These are phyloP conservation scores for Alternaria brassicae DNA, from an alignment of 2,329 filamentous ascomycete species.

Conservation along the genomic window DNA sequence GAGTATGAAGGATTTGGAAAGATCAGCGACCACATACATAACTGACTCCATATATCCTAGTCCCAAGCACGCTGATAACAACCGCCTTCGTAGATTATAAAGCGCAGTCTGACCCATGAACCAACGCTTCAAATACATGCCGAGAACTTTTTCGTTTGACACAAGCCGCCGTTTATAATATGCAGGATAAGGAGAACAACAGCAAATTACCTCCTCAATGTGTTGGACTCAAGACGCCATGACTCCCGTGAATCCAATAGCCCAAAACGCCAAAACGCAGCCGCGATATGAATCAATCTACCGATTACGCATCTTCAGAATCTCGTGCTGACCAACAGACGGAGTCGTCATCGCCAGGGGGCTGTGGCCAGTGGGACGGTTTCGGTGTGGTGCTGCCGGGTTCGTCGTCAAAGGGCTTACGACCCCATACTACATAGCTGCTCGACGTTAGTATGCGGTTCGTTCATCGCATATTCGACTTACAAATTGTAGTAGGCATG, in stretches of 20 bases:
- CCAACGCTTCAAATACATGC: background rate
- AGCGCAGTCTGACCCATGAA: background rate
- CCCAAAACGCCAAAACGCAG: background rate
- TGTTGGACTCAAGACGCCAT: background rate
- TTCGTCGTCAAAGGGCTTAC: conserved; percentile 31
- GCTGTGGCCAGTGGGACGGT: conserved; percentile 29
- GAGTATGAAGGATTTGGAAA: too few relatives aligned
- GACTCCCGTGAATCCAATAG: background rate
- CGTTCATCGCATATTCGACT: conserved; percentile 17
- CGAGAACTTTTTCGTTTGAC: background rate
- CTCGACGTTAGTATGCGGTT: background rate
- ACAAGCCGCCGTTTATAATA: background rate
- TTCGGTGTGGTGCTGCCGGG: conserved; percentile 26
- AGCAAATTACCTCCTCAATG: background rate
- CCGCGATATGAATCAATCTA: background rate
- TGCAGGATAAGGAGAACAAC: background rate
- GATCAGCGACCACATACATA: background rate
- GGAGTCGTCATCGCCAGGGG: conserved; percentile 5
- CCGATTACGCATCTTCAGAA: background rate
- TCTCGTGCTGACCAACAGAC: background rate
- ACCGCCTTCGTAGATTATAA: background rate
- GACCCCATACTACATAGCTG: conserved; percentile 40
- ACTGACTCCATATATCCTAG: background rate
- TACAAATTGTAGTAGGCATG: conserved; percentile 55
- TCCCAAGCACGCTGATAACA: background rate